phyloP scores from a whole-genome alignment of 805 yeast species.

The Blastobotrys chiropterorum region DNA sequence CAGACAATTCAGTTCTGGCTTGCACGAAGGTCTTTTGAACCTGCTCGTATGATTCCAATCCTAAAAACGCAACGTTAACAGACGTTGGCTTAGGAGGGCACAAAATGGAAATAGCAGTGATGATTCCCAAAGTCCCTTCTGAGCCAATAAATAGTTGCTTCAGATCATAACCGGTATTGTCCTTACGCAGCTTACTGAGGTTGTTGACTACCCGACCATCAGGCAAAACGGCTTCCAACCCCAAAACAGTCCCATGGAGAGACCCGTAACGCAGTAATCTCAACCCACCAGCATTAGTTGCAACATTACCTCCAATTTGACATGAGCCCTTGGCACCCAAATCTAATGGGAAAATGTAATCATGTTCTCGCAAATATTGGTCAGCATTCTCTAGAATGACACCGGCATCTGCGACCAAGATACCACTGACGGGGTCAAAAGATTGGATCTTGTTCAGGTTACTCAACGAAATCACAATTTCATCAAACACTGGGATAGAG shows the following conservation, averaged over 20 bases:
- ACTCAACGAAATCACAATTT: slow-evolving; percentile 65
- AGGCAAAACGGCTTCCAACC: slow-evolving; percentile 87
- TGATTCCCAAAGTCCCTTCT: slow-evolving; percentile 87
- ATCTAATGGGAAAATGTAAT: slow-evolving; percentile 87
- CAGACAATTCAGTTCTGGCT: slow-evolving; percentile 74
- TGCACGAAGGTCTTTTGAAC: slow-evolving; percentile 75
- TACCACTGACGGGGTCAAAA: slow-evolving; percentile 78
- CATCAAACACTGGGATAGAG: slow-evolving; percentile 87
- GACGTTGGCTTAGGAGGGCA: slow-evolving; percentile 87
- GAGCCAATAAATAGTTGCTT: slow-evolving; percentile 91
- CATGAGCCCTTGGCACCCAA: slow-evolving; percentile 97
- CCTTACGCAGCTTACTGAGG: slow-evolving; percentile 82
- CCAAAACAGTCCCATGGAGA: slow-evolving; percentile 84
- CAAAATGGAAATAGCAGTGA: slow-evolving; percentile 83
- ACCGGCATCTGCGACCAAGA: slow-evolving; percentile 86
- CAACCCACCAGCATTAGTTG: slow-evolving; percentile 95
- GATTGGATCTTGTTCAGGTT: slow-evolving; percentile 71
- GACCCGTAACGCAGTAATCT: slow-evolving; percentile 85
- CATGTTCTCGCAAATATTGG: slow-evolving; percentile 65
- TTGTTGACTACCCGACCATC: slow-evolving; percentile 79
- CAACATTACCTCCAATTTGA: slow-evolving; percentile 90
- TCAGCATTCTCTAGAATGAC: slow-evolving; percentile 83
- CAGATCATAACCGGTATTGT: slow-evolving; percentile 90
- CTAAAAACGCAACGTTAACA: slow-evolving; percentile 82
- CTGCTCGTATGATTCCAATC: slow-evolving; percentile 71